Percentiles rank a stretch among this genome's conserved stretches.
Evolutionary conservation across 306 rosid species (phyloP).

Genomic region (Medicago lupulina): DNA sequence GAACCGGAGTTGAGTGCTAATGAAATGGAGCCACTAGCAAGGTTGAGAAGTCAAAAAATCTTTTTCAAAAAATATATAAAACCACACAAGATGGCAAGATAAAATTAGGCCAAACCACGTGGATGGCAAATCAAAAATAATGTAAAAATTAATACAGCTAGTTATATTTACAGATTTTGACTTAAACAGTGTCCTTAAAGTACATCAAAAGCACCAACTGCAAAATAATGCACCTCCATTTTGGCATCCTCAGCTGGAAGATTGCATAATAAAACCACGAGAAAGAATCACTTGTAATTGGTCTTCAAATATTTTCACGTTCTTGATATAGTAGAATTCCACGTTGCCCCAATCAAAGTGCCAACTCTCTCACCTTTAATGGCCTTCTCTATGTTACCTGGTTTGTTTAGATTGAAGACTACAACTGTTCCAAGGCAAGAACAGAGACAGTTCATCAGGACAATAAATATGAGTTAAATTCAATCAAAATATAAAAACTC

Average conservation of each 20-base stretch:
- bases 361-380: conserved; percentile 89
- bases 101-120: conserved; percentile 34
- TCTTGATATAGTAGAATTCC: conserved; percentile 59
- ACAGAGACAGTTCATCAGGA: conserved; percentile 27
- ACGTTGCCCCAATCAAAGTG: conserved; percentile 77
- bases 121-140: conserved; percentile 1
- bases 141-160: background rate
- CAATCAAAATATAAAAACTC: background rate
- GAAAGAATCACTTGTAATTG: conserved; percentile 33
- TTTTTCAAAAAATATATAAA: background rate
- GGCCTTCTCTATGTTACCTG: conserved; percentile 90
- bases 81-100: conserved; percentile 17
- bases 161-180: conserved; percentile 46
- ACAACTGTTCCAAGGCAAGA: conserved; percentile 67
- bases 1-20: background rate
- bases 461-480: conserved; percentile 8
- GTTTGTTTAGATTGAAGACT: conserved; percentile 84
- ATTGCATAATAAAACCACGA: conserved; percentile 31
- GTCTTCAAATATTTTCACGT: conserved; percentile 47
- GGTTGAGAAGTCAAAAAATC: background rate
- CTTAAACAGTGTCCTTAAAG: conserved; percentile 9
- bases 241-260: conserved; percentile 40
- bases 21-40: background rate
- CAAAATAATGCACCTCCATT: conserved; percentile 33
- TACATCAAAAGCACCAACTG: conserved; percentile 30